Evolutionary conservation across 2,329 filamentous ascomycete genomes (phyloP), one percentile per base, ranked within the genome.

Genomic region (Fusarium sp.): DNA sequence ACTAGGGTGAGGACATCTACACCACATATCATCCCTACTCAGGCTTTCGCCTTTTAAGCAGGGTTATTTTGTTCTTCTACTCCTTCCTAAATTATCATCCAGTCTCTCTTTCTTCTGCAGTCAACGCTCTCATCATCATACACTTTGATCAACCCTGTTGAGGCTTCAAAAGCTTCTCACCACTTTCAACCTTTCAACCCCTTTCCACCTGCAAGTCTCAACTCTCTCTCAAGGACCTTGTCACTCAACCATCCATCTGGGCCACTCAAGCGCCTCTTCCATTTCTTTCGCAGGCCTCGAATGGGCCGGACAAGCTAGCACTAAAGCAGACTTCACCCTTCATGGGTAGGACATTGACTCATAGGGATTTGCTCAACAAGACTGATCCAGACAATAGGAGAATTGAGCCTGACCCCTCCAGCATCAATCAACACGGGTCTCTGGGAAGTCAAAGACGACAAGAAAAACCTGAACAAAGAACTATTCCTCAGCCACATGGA

Each of bases 401-500:
- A 63, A 18, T 50, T 6, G 31, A 42, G 14, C 0, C 20, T 8
- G 25, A 8, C 54, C 16, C 9, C 20, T 2, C 13, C 9, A 58
- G 5, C 5, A 16, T 8, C 29, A 14, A 14, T 18, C 36, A 63
- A 29, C 9, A 50, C 47, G 38, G 22, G 22, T 38, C 16, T 63
- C 14, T 67, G 65, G 65, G 9, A 25, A 14, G 54, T 4, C 20
- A 18, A n/a, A 38, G 6, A 18, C 33, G 56, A 18, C 20, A 27
- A 50, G 38, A 63, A 31, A 18, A 33, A 11, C n/a, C 16, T 63
- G 11, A 25, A 70, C 9, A 57, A 35, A 22, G 20, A 33, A 2
- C 14, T 1, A 2, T 69, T 70, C n/a, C 27, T 65, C 31, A 10
- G 25, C 3, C 20, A 2, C 7, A 61, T 70, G 60, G 29, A 69